phyloP scores from a whole-genome alignment of 2,329 filamentous ascomycete species.

The Colletotrichum plurivorum region DNA sequence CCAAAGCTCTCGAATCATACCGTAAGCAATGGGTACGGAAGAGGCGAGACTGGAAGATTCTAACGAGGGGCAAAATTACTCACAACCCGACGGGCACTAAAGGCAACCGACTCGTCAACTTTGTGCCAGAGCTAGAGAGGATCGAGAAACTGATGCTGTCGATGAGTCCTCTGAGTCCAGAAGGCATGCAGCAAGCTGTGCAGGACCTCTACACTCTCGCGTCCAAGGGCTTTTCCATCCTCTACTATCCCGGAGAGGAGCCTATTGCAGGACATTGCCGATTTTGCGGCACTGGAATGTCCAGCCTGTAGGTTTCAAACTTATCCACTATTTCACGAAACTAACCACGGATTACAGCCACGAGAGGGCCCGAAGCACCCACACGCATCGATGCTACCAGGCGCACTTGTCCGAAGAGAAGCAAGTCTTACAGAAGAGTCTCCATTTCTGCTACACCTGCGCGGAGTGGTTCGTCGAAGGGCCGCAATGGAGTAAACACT shows the following conservation, averaged over 20 bases:
- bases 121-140: not conserved
- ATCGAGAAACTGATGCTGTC: not conserved
- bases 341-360: not conserved
- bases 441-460: constrained; percentile 3
- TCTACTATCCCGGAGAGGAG: not conserved
- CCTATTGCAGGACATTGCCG: not conserved
- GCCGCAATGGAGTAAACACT: not conserved
- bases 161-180: not conserved
- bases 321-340: not conserved
- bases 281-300: not conserved
- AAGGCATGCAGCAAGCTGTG: not conserved
- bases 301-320: not conserved
- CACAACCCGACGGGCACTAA: not conserved
- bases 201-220: constrained; percentile 1
- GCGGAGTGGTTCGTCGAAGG: not conserved
- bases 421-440: not conserved
- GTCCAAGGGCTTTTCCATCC: not conserved
- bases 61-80: constrained; percentile 1
- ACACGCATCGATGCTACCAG: not conserved
- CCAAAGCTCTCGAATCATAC: not conserved
- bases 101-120: not conserved
- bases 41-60: not conserved
- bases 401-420: not conserved
- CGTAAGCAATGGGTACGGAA: not conserved
- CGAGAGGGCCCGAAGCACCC: not conserved